Conservation (phyloP, 2,329 filamentous ascomycete species). For the Cephalotrichum gorgonifer region DNA sequence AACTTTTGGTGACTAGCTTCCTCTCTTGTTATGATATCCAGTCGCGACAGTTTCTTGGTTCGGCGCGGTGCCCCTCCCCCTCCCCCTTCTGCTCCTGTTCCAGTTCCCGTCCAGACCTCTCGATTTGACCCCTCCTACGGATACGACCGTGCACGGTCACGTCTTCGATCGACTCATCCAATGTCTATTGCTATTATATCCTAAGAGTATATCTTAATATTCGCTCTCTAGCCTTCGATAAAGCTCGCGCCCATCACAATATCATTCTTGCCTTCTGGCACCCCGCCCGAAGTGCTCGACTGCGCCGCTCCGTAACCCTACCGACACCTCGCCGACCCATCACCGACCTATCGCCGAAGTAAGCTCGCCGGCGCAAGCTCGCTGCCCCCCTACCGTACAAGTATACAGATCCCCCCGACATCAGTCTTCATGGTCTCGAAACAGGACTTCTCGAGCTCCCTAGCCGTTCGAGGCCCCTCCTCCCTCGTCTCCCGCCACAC, state of each 20-base stretch:
- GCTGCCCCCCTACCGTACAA: background rate
- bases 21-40: background rate
- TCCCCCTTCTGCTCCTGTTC: no score
- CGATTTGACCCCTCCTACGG: background rate
- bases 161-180: background rate
- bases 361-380: no score
- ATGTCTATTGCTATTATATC: no score
- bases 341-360: no score
- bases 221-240: background rate
- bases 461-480: slow-evolving; percentile 48
- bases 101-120: no score
- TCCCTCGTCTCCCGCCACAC: slow-evolving; percentile 48
- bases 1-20: no score
- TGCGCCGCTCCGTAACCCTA: no score
- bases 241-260: no score
- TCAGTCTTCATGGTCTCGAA: slow-evolving; percentile 50
- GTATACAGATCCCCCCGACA: no score
- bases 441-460: slow-evolving; percentile 39
- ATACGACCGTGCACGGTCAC: background rate
- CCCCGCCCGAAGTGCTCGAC: background rate
- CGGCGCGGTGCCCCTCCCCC: background rate
- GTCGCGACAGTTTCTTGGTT: background rate
- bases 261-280: no score
- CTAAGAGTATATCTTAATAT: background rate
- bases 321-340: no score